phyloP scores from a whole-genome alignment of 768 basidiomycete genomes.

The Termitomyces sp. region DNA sequence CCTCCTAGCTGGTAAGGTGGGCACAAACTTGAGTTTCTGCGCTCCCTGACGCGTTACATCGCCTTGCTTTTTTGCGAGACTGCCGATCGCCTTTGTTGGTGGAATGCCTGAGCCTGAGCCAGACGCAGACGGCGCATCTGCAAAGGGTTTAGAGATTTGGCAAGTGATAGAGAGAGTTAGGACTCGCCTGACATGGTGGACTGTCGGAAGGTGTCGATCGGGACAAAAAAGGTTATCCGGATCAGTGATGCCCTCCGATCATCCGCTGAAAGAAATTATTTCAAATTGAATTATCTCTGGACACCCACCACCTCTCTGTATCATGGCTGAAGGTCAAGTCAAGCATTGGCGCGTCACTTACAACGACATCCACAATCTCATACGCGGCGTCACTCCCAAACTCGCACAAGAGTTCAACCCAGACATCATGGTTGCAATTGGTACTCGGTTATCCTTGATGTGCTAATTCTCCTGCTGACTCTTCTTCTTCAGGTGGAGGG shows the following conservation, averaged over 20 bases:
- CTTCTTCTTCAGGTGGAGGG: constrained; percentile 66
- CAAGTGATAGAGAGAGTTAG: neutral
- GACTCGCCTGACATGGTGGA: constrained; percentile 26
- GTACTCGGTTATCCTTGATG: constrained; percentile 27
- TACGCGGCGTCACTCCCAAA: constrained; percentile 57
- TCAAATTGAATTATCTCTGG: neutral
- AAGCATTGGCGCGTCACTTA: constrained; percentile 76
- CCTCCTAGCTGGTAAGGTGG: constrained; percentile 68
- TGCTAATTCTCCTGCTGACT: constrained; percentile 8
- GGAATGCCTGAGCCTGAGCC: constrained; percentile 23
- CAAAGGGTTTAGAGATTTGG: neutral
- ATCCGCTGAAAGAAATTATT: neutral
- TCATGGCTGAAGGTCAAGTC: constrained; percentile 30
- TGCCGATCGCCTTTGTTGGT: constrained; percentile 65
- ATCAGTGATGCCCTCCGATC: constrained; percentile 1
- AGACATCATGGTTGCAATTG: constrained; percentile 83
- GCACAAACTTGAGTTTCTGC: constrained; percentile 78
- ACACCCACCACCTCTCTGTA: neutral
- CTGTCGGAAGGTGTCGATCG: constrained; percentile 1
- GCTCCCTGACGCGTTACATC: constrained; percentile 74
- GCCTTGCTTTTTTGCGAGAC: constrained; percentile 66
- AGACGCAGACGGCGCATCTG: constrained; percentile 32
- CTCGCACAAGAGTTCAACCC: constrained; percentile 82
- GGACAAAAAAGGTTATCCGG: constrained; percentile 4
- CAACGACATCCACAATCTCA: constrained; percentile 90